These are phyloP conservation scores for Macaranga tanarius DNA, from an alignment of 441 rosid species.

Conservation along the genomic window DNA sequence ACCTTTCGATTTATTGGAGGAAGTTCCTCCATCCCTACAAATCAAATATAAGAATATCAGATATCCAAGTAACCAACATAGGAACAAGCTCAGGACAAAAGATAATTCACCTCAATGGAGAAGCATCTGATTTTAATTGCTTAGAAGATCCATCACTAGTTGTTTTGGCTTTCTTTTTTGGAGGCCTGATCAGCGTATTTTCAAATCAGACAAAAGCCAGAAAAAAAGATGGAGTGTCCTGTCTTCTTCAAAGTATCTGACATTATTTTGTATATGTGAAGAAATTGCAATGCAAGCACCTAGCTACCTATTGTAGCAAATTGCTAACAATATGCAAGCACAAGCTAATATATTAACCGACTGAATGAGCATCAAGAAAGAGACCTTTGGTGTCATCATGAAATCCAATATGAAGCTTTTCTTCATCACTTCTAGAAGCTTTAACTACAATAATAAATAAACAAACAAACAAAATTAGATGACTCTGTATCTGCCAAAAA, in stretches of 20 bases:
- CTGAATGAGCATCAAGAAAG: too few species aligned
- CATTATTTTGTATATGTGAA: constrained; percentile 18
- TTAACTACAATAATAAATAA: constrained; percentile 32
- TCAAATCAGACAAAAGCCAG: constrained; percentile 6
- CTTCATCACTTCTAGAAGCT: constrained; percentile 41
- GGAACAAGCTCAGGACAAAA: not conserved
- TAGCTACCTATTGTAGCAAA: too few species aligned
- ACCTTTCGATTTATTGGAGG: constrained; percentile 67
- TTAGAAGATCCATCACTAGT: constrained; percentile 35
- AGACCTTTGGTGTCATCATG: constrained; percentile 55
- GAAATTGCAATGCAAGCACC: too few species aligned
- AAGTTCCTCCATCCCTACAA: constrained; percentile 65
- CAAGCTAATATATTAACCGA: too few species aligned
- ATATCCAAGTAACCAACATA: not conserved
- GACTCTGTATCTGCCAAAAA: not conserved
- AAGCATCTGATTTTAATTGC: constrained; percentile 45
- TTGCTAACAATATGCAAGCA: too few species aligned
- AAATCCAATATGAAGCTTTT: constrained; percentile 33
- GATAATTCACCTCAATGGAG: constrained; percentile 49
- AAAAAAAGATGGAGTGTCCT: constrained; percentile 20
- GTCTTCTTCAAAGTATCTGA: constrained; percentile 12
- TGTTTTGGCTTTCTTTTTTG: constrained; percentile 58
- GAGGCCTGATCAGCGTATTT: constrained; percentile 45
- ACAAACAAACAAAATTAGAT: constrained; percentile 9
- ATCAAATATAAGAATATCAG: constrained; percentile 14